A percentile compares a stretch with the other conserved stretches of the same genome.
Conservation (phyloP, 805 yeast species). For the Candida suzukii region DNA sequence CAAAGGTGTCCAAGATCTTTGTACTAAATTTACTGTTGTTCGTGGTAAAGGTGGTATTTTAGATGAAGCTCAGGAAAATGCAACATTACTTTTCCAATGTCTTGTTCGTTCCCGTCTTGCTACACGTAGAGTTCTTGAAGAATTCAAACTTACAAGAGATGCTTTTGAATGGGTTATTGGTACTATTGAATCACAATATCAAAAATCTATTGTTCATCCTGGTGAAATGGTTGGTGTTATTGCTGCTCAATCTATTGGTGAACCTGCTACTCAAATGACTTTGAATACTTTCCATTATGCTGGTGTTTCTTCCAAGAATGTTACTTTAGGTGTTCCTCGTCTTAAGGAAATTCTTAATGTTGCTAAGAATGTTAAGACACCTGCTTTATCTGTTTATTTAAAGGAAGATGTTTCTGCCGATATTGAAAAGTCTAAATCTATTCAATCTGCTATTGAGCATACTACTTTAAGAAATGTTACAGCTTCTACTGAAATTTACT, state of each 20-base stretch:
- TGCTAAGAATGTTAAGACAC: constrained; percentile 98
- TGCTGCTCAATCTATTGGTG: constrained; percentile 97
- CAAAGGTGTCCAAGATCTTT: constrained; percentile 58
- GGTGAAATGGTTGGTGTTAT: constrained; percentile 99
- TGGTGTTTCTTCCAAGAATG: constrained; percentile 95
- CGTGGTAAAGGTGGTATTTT: constrained; percentile 74
- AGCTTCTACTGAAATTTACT: constrained; percentile 93
- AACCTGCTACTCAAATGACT: constrained; percentile 98
- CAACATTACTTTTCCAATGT: constrained; percentile 84
- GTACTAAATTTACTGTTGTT: constrained; percentile 62
- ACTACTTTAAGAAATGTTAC: constrained; percentile 93
- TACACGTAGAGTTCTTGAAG: constrained; percentile 85
- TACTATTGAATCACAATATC: constrained; percentile 89
- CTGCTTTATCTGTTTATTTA: constrained; percentile 94
- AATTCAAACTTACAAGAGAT: constrained; percentile 71
- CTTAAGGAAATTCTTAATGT: constrained; percentile 96
- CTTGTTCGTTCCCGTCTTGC: constrained; percentile 89
- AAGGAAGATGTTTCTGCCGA: constrained; percentile 75
- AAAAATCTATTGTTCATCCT: constrained; percentile 85
- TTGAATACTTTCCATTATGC: constrained; percentile 97
- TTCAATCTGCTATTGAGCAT: constrained; percentile 95
- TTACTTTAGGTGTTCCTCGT: constrained; percentile 96
- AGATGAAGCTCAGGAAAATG: constrained; percentile 86
- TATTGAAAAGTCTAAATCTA: constrained; percentile 88
- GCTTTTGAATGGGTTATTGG: constrained; percentile 97